Conservation (phyloP, 306 rosid species). For the Cucurbita pepo region DNA sequence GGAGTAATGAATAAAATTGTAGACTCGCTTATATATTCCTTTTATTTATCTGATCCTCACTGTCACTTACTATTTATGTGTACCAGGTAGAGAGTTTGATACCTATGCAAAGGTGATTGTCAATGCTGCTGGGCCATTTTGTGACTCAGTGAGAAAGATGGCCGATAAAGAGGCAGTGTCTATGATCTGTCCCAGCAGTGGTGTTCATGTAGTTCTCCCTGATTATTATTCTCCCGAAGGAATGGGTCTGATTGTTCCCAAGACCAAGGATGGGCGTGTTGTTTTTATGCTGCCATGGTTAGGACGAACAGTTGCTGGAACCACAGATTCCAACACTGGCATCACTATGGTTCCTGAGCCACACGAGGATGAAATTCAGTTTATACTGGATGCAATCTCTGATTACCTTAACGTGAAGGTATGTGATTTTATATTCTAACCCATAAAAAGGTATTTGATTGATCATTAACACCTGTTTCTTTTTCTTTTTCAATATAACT, state of each 20-base stretch:
- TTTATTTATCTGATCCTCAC: conserved; percentile 14
- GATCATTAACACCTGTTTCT: background rate
- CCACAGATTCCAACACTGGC: conserved; percentile 79
- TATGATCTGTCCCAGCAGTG: conserved; percentile 93
- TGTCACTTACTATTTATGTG: conserved; percentile 14
- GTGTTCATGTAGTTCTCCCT: conserved; percentile 90
- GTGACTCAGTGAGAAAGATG: conserved; percentile 77
- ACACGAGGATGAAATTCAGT: conserved; percentile 89
- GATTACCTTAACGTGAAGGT: conserved; percentile 95
- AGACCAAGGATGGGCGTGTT: conserved; percentile 96
- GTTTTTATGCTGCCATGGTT: conserved; percentile 99
- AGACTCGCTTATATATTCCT: background rate
- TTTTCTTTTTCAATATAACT: background rate
- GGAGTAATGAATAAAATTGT: background rate
- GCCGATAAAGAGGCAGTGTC: conserved; percentile 43
- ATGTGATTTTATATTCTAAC: conserved; percentile 13
- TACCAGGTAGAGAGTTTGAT: conserved; percentile 73
- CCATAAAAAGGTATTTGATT: background rate
- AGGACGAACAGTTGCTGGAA: conserved; percentile 96
- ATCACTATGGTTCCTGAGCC: conserved; percentile 92
- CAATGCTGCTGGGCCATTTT: conserved; percentile 96
- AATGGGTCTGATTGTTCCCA: conserved; percentile 97
- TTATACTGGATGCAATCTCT: conserved; percentile 84
- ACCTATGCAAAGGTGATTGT: conserved; percentile 91
- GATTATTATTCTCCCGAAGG: conserved; percentile 99